Base-by-base conservation (phyloP, 768 basidiomycete genomes). In the Termitomyces heimii region DNA sequence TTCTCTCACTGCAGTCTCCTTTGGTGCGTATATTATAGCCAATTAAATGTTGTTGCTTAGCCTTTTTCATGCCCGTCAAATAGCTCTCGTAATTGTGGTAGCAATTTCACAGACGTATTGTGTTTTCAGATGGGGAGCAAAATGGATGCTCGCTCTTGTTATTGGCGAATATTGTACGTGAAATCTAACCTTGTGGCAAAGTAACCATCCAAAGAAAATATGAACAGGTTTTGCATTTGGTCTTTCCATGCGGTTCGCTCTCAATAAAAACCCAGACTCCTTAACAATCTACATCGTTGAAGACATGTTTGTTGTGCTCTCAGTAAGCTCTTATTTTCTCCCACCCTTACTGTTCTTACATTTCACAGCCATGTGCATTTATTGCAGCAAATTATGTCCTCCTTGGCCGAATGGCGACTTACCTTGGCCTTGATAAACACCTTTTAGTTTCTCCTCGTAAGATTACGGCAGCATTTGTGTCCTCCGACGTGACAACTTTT, bases 311-410 rank as follows among this genome's bases (percentile, higher is more conserved):
- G 77, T 85, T 58, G 83, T 82, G 6, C 75, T 86, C 46, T 81
- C 82, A 7, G 84, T 81, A 57, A 53, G 75, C 67, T 22, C 20
- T 48, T 14, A 6, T 8, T 48, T 45, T 7, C 3, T 32, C 4
- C 22, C 47, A 22, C 10, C 3, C 16, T 13, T 9, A 6, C 34
- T 22, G 5, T 14, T 14, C 47, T 48, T 32, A 48, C n/a, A 14
- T 26, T 20, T 29, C 54, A 53, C 45, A 85, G 83, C 87, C 88
- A 5, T 90, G 89, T 66, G 87, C 84, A 28, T 89, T 89, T 69
- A 84, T 87, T 60, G 84, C 84, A 4, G 78, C 83, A 20, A 78
- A 84, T 63, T 89, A 90, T 62, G 71, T 87, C 53, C 75, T 88
- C 18, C 78, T 89, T 0, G 85, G 86, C 12, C 79, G 78, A 12